Evolutionary conservation across 305 asterid species (phyloP).

Genomic region (Fraxinus paxiana): DNA sequence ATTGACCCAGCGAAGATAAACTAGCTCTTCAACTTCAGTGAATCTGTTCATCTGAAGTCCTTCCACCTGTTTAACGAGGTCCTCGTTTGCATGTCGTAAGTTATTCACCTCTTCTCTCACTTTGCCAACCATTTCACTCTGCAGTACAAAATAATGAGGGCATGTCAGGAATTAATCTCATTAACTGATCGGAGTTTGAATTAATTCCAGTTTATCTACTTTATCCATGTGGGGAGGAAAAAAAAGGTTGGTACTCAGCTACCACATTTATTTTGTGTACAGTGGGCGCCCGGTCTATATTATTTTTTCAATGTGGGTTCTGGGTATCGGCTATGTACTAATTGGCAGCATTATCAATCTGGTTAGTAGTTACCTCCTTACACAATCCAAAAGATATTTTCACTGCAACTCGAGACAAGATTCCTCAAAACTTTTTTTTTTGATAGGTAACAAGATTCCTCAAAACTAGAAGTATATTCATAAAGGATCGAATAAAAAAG

Average conservation of each 20-base stretch:
- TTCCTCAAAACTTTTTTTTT: background rate
- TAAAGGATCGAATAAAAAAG: background rate
- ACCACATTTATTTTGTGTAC: background rate
- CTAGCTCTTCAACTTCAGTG: constrained; percentile 95
- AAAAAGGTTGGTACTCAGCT: background rate
- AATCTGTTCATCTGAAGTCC: constrained; percentile 96
- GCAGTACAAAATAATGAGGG: constrained; percentile 23
- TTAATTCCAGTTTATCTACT: background rate
- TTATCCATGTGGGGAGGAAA: background rate
- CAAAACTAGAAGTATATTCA: background rate
- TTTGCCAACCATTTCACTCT: constrained; percentile 87
- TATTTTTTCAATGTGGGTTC: background rate
- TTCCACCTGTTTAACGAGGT: constrained; percentile 87
- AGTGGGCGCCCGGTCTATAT: background rate
- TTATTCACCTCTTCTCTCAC: constrained; percentile 70
- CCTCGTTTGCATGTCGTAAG: constrained; percentile 73
- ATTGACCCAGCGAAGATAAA: constrained; percentile 96
- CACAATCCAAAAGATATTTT: background rate
- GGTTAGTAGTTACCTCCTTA: background rate
- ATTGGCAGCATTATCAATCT: background rate
- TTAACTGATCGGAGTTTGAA: background rate
- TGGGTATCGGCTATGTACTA: background rate
- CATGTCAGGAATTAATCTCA: constrained; percentile 16
- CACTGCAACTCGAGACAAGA: background rate
- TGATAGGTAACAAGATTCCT: background rate